Evolutionary conservation across 192 early-diverging fungal species (phyloP).

Genomic region (Coemansia sp.): DNA sequence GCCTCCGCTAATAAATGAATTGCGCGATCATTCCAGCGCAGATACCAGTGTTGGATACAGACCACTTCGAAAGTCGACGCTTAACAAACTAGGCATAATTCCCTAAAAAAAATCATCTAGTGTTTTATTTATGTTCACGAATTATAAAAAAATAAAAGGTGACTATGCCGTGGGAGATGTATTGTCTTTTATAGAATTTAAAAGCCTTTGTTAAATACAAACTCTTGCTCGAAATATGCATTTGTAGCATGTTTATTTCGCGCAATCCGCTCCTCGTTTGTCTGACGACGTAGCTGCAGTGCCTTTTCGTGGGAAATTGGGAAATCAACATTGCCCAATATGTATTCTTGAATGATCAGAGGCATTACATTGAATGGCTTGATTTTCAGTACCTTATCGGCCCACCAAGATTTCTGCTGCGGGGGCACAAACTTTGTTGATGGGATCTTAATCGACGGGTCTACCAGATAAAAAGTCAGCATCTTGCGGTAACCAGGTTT

Average conservation of each 20-base stretch:
- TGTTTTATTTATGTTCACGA: too few relatives aligned
- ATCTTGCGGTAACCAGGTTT: slow-evolving; percentile 61
- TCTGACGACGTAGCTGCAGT: too few relatives aligned
- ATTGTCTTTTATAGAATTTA: too few relatives aligned
- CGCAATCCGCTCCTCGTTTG: too few relatives aligned
- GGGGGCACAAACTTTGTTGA: slow-evolving; percentile 58
- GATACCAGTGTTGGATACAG: not conserved
- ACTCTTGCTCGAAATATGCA: too few relatives aligned
- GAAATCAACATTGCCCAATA: not conserved
- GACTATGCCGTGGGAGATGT: too few relatives aligned
- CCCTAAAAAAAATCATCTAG: not conserved
- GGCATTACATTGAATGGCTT: not conserved
- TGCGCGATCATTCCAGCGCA: not conserved
- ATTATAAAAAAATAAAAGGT: too few relatives aligned
- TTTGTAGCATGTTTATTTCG: too few relatives aligned
- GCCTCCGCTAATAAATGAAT: slow-evolving; percentile 15
- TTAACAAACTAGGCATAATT: not conserved
- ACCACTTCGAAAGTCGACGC: slow-evolving; percentile 2
- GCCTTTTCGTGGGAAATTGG: not conserved
- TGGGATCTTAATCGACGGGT: slow-evolving; percentile 50
- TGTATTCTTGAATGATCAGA: not conserved
- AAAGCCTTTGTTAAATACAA: too few relatives aligned
- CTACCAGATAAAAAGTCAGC: slow-evolving; percentile 63
- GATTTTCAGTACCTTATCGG: not conserved
- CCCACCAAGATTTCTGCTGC: slow-evolving; percentile 53